These are phyloP conservation scores for Candida broadrunensis DNA, from an alignment of 805 yeast genomes.

Conservation along the genomic window DNA sequence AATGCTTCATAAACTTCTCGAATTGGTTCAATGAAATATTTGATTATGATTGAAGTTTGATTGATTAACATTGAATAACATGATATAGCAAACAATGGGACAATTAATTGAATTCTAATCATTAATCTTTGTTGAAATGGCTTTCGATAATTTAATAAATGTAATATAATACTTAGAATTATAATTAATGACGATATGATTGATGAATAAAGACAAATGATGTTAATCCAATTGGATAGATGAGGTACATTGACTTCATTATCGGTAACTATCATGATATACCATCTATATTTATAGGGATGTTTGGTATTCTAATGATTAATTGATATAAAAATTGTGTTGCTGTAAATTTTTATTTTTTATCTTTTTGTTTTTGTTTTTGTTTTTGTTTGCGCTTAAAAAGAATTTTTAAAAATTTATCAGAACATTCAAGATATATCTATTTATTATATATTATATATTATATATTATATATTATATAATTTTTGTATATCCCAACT, in stretches of 20 bases:
- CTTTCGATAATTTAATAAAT: conserved; percentile 68
- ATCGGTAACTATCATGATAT: background rate
- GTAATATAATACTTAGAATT: conserved; percentile 24
- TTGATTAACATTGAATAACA: conserved; percentile 58
- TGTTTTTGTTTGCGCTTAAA: background rate
- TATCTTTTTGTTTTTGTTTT: background rate
- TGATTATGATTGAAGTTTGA: conserved; percentile 39
- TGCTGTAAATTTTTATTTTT: too few species aligned
- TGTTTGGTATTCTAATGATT: too few species aligned
- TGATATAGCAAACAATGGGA: conserved; percentile 75
- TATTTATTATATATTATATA: too few species aligned
- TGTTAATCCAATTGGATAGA: conserved; percentile 14
- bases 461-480: too few species aligned
- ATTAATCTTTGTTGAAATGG: conserved; percentile 86
- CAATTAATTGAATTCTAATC: conserved; percentile 75
- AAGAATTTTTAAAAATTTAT: too few species aligned
- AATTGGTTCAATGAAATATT: conserved; percentile 60
- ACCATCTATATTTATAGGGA: too few species aligned
- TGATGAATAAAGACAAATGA: conserved; percentile 20
- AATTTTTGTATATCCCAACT: too few species aligned
- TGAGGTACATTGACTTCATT: background rate
- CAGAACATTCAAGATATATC: too few species aligned
- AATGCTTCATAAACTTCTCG: conserved; percentile 94
- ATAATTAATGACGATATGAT: conserved; percentile 18
- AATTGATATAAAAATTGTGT: too few species aligned